These are phyloP conservation scores for Pichia eremophila DNA, from an alignment of 805 yeast species.

Conservation along the genomic window DNA sequence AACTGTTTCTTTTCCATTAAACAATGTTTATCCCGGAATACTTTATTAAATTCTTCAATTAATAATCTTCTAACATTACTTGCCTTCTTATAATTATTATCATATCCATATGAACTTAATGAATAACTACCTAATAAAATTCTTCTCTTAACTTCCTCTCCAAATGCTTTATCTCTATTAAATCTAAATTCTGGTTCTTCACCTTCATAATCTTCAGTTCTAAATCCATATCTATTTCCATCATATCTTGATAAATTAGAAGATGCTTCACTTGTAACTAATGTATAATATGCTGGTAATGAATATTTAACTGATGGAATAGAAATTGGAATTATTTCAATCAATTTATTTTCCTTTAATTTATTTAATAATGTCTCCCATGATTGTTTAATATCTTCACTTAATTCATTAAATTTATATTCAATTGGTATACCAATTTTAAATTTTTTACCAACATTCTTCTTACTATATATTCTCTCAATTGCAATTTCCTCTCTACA, in stretches of 20 bases:
- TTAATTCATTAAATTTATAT: slow-evolving; percentile 46
- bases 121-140: slow-evolving; percentile 81
- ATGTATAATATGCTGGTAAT: slow-evolving; percentile 74
- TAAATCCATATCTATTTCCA: slow-evolving; percentile 75
- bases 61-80: slow-evolving; percentile 52
- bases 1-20: slow-evolving; percentile 14
- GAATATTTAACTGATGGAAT: slow-evolving; percentile 59
- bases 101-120: slow-evolving; percentile 62
- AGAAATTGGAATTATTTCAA: slow-evolving; percentile 52
- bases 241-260: slow-evolving; percentile 87
- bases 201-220: slow-evolving; percentile 27
- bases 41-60: slow-evolving; percentile 53
- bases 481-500: slow-evolving; percentile 23
- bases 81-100: slow-evolving; percentile 72
- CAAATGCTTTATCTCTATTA: slow-evolving; percentile 63
- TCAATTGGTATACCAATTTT: slow-evolving; percentile 71
- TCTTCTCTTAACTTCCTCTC: slow-evolving; percentile 75
- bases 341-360: slow-evolving; percentile 39
- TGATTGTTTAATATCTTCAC: slow-evolving; percentile 33
- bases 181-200: slow-evolving; percentile 32
- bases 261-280: slow-evolving; percentile 90
- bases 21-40: slow-evolving; percentile 47
- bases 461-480: slow-evolving; percentile 4
- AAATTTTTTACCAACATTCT: slow-evolving; percentile 15
- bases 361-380: slow-evolving; percentile 39